Base-by-base conservation (phyloP, 1,284 basidiomycete species). In the Schizophyllum commune region DNA sequence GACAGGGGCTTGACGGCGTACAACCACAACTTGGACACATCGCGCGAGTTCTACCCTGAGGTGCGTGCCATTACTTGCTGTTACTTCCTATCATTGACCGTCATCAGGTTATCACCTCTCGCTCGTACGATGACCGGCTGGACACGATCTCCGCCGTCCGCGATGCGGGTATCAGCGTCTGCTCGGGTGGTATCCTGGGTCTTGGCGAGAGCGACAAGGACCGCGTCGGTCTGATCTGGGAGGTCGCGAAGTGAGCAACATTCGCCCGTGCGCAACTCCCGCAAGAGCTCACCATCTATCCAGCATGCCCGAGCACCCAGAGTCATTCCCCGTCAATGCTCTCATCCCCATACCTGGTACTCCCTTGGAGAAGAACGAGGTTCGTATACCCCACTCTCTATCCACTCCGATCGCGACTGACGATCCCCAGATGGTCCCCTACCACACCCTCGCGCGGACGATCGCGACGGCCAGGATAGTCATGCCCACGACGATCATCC, bases 11-110 rank as follows among this genome's bases (percentile, higher is more conserved):
- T 98, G 69, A 98, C 95, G 54, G 96, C 96, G 1, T 98, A 99
- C 79, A 99, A 98, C 74, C 96, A 99, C 76, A 99, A 99, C 75
- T 85, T 99, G 62, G 96, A 99, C 76, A 99, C 96, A 1, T 98
- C 95, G 52, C 83, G 96, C 65, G 96, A 99, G 76, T 97, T 92
- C 76, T 98, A 98, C 73, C 95, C 95, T 51, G 81, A 92, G 79
- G 93, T 92, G 65, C 39, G 73, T 66, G 13, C 32, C 52, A 34
- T 59, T 47, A 47, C 21, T 32, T 60, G 54, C 54, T 52, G 32
- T 52, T 56, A 51, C 56, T 22, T 17, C 51, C 60, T 57, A 56
- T 60, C 39, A 58, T 61, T 3, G 27, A 27, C 9, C 47, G 57
- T 58, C 54, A 5, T 59, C 65, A 95, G 91, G 94, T 97, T 60